These are phyloP conservation scores for Blastocystis hominis DNA, from an alignment of 352 stramenopile genomes.

Conservation along the genomic window DNA sequence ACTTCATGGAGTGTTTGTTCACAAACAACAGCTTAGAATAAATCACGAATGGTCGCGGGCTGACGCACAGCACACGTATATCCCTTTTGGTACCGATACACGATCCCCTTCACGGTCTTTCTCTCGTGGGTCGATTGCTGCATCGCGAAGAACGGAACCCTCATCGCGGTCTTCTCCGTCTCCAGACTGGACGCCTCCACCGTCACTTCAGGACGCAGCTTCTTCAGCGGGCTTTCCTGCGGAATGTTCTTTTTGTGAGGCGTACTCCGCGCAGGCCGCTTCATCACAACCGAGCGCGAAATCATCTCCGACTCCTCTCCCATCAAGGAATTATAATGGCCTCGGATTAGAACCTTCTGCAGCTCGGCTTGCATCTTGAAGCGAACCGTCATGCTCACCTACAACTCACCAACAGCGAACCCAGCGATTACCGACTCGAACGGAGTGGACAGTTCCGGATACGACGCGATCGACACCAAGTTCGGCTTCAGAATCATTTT, in stretches of 20 bases:
- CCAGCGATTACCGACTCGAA: neutral
- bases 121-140: neutral
- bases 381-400: neutral
- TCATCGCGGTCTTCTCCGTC: neutral
- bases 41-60: neutral
- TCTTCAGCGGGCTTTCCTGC: neutral
- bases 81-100: conserved; percentile 28
- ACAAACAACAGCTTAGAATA: conserved; percentile 45
- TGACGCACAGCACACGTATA: conserved; percentile 43
- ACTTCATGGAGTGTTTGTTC: conserved; percentile 43
- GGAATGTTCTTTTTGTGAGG: neutral
- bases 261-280: neutral
- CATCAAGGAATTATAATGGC: neutral
- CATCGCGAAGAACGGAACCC: neutral
- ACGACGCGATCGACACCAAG: neutral
- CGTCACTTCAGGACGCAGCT: neutral
- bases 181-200: neutral
- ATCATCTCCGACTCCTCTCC: neutral
- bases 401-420: neutral
- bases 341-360: neutral
- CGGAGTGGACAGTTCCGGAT: neutral
- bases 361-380: conserved; percentile 28
- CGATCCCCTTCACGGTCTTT: neutral
- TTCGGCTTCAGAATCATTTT: neutral
- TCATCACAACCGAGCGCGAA: neutral